Base-by-base conservation (phyloP, 257 asterid genomes). In the Ophiorrhiza pumila region DNA sequence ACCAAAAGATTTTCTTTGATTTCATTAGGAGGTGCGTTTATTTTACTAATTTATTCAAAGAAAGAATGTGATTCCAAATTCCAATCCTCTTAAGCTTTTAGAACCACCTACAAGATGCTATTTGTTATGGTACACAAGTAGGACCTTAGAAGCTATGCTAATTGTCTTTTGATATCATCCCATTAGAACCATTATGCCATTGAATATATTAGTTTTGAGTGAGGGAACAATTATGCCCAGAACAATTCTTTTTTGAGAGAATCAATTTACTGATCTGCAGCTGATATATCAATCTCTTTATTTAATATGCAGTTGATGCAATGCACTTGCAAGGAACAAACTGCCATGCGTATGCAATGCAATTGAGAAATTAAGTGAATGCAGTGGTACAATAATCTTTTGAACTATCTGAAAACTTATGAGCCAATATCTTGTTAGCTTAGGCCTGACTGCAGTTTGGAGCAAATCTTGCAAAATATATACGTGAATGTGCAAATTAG, bases 11-110 rank as follows among this genome's bases (percentile, higher is more conserved):
- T 10, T 56, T 2, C 9, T 50, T 52, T 41, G 7, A 59, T 45
- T 39, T 41, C 14, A 59, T 45, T 39, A 1, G 7, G 37, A 29
- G 20, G 32, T 42, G 34, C 9, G 2, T 14, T 37, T 42, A 15
- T 25, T 53, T 65, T 57, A 34, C 45, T 18, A 69, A 27, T 5
- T 20, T 18, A 43, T 22, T 22, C 62, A 64, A 25, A 34, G 17
- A 18, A 8, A 10, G 80, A 70, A 76, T 76, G 59, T 49, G 76
- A 70, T 76, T 35, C 80, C 65, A 27, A 22, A n/a, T n/a, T 7
- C 11, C 0, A 56, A 1, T 25, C 18, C 17, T 57, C 55, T 49
- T 14, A 14, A 49, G n/a, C 55, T 14, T 20, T 37, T 46, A 67
- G 34, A 42, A 56, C 39, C 15, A 42, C 15, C 68, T 65, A 17